Conservation (phyloP, 2,329 filamentous ascomycete genomes). For the Ambrosiella beaveri region DNA sequence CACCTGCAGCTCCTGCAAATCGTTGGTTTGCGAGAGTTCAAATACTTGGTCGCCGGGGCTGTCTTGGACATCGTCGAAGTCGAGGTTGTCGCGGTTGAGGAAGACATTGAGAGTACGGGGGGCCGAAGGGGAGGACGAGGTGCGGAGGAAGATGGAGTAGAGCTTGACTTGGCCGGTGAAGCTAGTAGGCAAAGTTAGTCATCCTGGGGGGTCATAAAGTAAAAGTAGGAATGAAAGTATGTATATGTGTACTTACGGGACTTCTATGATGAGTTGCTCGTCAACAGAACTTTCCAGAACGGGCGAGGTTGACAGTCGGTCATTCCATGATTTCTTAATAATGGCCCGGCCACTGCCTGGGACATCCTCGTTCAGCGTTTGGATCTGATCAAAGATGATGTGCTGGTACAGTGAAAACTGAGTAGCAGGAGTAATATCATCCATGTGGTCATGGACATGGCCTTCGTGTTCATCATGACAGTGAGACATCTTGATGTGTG, state of each 20-base stretch:
- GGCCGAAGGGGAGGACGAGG: constrained; percentile 50
- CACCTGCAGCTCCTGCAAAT: constrained; percentile 75
- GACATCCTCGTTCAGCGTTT: constrained; percentile 64
- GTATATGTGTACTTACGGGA: constrained; percentile 47
- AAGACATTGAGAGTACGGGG: constrained; percentile 76
- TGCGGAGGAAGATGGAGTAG: constrained; percentile 73
- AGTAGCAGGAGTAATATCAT: constrained; percentile 81
- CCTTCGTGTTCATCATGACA: constrained; percentile 34
- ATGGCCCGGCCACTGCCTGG: constrained; percentile 54
- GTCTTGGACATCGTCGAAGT: constrained; percentile 62
- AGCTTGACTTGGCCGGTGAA: constrained; percentile 91
- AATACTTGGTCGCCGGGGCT: constrained; percentile 56
- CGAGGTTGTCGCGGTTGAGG: constrained; percentile 71
- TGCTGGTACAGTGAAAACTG: constrained; percentile 84
- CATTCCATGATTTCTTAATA: constrained; percentile 79
- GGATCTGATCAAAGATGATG: constrained; percentile 74
- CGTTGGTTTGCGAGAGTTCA: constrained; percentile 57
- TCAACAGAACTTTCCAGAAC: constrained; percentile 76
- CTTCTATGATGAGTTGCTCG: constrained; percentile 81
- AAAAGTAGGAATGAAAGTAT: background rate
- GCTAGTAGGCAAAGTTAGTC: constrained; percentile 27
- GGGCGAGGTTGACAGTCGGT: constrained; percentile 53
- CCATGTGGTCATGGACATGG: constrained; percentile 64
- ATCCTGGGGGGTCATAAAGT: background rate
- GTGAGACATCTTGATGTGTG: constrained; percentile 23